These are phyloP conservation scores for Lyophyllum decastes DNA, from an alignment of 768 basidiomycete genomes.

Conservation along the genomic window DNA sequence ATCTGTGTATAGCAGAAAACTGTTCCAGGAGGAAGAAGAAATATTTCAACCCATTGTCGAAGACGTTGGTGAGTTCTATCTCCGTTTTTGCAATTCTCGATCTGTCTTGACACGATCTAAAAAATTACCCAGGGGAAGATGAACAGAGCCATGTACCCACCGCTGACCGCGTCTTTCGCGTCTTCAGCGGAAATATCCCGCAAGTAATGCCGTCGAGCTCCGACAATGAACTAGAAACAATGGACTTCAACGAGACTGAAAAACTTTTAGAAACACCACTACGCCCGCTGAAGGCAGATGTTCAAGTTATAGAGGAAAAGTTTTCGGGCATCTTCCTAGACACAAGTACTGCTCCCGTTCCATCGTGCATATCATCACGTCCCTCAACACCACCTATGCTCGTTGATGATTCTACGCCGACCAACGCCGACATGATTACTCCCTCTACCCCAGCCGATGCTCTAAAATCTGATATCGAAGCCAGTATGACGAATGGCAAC, in stretches of 20 bases:
- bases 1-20: conserved; percentile 49
- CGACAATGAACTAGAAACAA: conserved; percentile 50
- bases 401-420: neutral
- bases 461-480: neutral
- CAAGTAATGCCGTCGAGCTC: conserved; percentile 24
- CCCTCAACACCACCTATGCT: neutral
- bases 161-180: conserved; percentile 61
- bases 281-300: conserved; percentile 11
- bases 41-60: conserved; percentile 56
- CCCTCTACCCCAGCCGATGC: neutral
- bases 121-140: conserved; percentile 38
- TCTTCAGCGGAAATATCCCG: conserved; percentile 49
- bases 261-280: conserved; percentile 37
- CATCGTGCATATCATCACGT: neutral
- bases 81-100: neutral
- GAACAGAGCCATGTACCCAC: conserved; percentile 65
- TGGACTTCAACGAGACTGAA: conserved; percentile 67
- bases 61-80: conserved; percentile 44
- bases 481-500: neutral
- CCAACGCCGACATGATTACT: neutral
- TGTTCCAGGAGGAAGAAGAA: conserved; percentile 63
- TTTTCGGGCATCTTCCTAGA: conserved; percentile 36
- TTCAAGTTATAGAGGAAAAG: conserved; percentile 29
- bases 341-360: neutral
- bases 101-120: neutral